These are phyloP conservation scores for Paramecium pentaurelia DNA, from an alignment of 73 alveolate genomes.

Conservation along the genomic window DNA sequence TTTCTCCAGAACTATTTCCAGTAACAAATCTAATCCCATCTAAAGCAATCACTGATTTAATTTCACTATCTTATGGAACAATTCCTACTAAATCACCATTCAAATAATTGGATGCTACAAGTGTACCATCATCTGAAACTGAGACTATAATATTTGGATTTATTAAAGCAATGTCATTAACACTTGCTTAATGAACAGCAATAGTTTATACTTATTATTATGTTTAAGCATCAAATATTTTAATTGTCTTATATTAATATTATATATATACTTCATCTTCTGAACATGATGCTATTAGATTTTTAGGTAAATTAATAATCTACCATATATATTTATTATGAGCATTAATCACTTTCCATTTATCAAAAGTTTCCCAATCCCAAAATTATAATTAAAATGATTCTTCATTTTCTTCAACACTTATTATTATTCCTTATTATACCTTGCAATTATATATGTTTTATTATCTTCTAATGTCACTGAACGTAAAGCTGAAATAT, in stretches of 20 bases:
- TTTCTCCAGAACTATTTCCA: conserved; percentile 28
- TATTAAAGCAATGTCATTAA: conserved; percentile 22
- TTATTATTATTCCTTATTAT: neutral
- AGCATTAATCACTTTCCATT: conserved; percentile 10
- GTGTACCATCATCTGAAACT: conserved; percentile 16
- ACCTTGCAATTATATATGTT: neutral
- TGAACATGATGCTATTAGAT: conserved; percentile 10
- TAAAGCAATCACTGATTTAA: neutral
- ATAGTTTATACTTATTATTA: neutral
- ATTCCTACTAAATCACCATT: neutral
- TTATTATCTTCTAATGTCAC: neutral
- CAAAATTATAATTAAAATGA: neutral
- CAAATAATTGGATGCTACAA: neutral
- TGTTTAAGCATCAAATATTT: neutral
- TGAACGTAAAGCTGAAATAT: neutral
- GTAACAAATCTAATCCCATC: conserved; percentile 19
- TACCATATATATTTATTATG: conserved; percentile 7
- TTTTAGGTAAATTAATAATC: neutral
- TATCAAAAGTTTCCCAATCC: neutral
- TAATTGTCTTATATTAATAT: neutral
- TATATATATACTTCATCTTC: neutral
- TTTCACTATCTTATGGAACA: neutral
- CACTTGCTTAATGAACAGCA: neutral
- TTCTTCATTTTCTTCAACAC: neutral
- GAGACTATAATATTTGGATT: neutral